Conservation (phyloP, 805 yeast species). For the Candida maris region DNA sequence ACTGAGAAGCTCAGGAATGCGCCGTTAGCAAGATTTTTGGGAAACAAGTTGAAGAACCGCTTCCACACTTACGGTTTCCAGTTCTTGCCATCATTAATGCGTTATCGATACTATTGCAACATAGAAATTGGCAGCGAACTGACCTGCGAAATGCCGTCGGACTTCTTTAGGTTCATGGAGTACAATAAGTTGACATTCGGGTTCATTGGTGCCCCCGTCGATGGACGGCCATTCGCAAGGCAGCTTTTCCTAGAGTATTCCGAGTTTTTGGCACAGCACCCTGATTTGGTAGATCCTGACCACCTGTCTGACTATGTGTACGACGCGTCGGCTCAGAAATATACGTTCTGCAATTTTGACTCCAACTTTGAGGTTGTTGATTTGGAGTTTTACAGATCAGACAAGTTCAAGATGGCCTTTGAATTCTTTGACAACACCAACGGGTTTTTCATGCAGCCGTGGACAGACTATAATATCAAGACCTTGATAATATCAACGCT, state of each 20-base stretch:
- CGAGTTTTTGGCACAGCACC: constrained; percentile 38
- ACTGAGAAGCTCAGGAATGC: constrained; percentile 20
- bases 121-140: constrained; percentile 55
- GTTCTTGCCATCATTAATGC: constrained; percentile 38
- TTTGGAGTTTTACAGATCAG: constrained; percentile 46
- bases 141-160: constrained; percentile 52
- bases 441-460: constrained; percentile 56
- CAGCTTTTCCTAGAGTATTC: constrained; percentile 41
- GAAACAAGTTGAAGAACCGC: constrained; percentile 48
- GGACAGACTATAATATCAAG: constrained; percentile 54
- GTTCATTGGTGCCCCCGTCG: constrained; percentile 32
- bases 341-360: constrained; percentile 51
- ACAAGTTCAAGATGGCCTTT: constrained; percentile 44
- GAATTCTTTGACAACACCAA: constrained; percentile 43
- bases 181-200: constrained; percentile 43
- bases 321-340: constrained; percentile 7
- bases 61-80: constrained; percentile 51
- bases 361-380: constrained; percentile 56
- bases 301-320: constrained; percentile 12
- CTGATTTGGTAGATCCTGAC: constrained; percentile 37
- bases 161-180: constrained; percentile 44
- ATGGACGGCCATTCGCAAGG: constrained; percentile 15
- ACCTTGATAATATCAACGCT: constrained; percentile 36
- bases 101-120: constrained; percentile 54
- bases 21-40: constrained; percentile 34